Evolutionary conservation across 2,329 filamentous ascomycete species (phyloP), one percentile per base, ranked within the genome.

Genomic region (Triangularia setosa): DNA sequence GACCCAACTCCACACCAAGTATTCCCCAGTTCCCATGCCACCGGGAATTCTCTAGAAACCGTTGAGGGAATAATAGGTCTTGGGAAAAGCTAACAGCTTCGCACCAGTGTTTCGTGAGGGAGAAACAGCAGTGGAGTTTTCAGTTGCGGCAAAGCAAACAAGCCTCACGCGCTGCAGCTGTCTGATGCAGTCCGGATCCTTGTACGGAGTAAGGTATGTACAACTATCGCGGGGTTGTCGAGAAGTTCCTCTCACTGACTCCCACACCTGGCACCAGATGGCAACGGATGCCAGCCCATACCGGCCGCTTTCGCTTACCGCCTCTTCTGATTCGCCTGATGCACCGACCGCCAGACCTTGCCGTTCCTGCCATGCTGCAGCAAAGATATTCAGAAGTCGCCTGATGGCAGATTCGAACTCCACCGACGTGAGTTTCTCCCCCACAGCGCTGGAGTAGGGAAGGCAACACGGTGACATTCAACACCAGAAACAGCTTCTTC

Each of bases 271-370:
- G n/a, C 56, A 16, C 56, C 27, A 58, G 56, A 24, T 35, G 24
- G 40, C 57, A 33, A 14, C 33, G 30, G 30, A 12, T 59, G 35
- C 35, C 35, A 40, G 35, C 16, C 35, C 35, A 18, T 14, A 16
- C 44, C 58, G 53, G 65, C 52, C 67, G 24, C 21, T 44, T 67
- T 73, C 72, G 72, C 71, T 73, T 73, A 73, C 53, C 30, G 30
- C 48, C 12, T 11, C 66, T 53, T 60, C 67, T 73, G 70, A 73
- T 73, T 73, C 69, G 72, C 44, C 28, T 59, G 59, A 72, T 72
- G 69, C 71, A 35, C 25, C 55, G 59, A 53, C 62, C 59, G 40
- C 25, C 54, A 60, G 58, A 18, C 60, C 60, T 27, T 60, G 60
- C 25, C 33, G 52, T 60, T 58, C 60, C 40, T 48, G 48, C 58